Base-by-base conservation (phyloP, 768 basidiomycete species). In the Phanerochaete carnosa region DNA sequence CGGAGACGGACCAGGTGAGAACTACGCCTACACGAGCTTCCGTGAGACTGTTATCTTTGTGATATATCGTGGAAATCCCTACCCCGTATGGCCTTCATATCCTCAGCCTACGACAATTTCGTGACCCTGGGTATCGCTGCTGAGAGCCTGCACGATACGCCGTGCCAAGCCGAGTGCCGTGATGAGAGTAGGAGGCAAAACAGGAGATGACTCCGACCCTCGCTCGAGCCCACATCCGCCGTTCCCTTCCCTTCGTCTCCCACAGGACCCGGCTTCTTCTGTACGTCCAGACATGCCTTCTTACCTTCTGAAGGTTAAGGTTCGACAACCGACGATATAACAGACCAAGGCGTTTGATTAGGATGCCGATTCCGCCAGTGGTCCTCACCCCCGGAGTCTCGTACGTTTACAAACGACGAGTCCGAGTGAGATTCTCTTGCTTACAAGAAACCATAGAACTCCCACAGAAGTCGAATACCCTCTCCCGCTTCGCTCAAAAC, bases 1-100 rank as follows among this genome's bases (percentile, higher is more conserved):
- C 11, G 22, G 1, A 30, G 22, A 54, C 81, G 64, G 55, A 88
- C 88, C 88, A 89, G 61, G 83, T 87, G 63, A 90, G 74, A 65
- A 89, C 80, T 50, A 88, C 74, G 52, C 88, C 88, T 89, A 15
- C 13, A 30, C 39, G 16, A 43, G 29, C 8, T 19, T 28, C 33
- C 23, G 54, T 43, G 54, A 55, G 37, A 37, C 39, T 22, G 39
- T 9, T 22, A 55, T 5, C n/a, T 37, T 25, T 35, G 25, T 19
- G 35, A 26, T 15, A 8, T 15, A 16, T 12, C n/a, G 8, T 30
- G 22, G 3, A 26, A 28, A 11, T 56, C 65, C 77, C 29, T 57
- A 82, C 87, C 84, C 78, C 83, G 85, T 66, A 87, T 83, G 35
- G 87, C 86, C 64, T 82, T 83, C 86, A 88, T 88, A 23, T 52